These are phyloP conservation scores for Penicillium dipodomyicola DNA, from an alignment of 495 filamentous ascomycete species.

Conservation along the genomic window DNA sequence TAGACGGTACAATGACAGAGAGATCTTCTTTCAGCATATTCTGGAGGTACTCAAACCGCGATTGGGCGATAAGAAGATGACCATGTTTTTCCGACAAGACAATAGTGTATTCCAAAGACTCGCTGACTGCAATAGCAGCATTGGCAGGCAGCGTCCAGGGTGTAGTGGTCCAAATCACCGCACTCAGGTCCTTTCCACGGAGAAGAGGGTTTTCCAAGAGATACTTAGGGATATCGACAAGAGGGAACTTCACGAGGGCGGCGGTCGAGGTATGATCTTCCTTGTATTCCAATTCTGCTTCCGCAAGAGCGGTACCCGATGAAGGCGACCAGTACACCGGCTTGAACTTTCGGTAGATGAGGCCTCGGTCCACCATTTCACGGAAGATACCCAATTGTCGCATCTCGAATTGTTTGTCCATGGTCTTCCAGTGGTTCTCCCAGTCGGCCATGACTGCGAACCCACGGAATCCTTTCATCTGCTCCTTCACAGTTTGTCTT, in stretches of 20 bases:
- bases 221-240: constrained; percentile 51
- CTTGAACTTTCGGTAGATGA: constrained; percentile 86
- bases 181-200: constrained; percentile 51
- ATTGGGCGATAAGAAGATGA: constrained; percentile 63
- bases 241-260: constrained; percentile 77
- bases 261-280: constrained; percentile 77
- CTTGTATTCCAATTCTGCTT: constrained; percentile 94
- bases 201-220: constrained; percentile 41
- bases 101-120: constrained; percentile 70
- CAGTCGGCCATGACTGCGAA: constrained; percentile 95
- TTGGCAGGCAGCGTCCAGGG: constrained; percentile 98
- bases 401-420: constrained; percentile 85
- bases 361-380: constrained; percentile 75
- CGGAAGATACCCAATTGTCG: constrained; percentile 81
- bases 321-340: constrained; percentile 97
- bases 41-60: constrained; percentile 56
- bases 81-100: constrained; percentile 55
- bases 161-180: constrained; percentile 94
- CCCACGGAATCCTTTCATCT: constrained; percentile 76
- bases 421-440: constrained; percentile 87
- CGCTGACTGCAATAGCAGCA: constrained; percentile 75
- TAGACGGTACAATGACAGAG: constrained; percentile 51
- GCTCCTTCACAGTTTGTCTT: constrained; percentile 65
- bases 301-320: constrained; percentile 84
- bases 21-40: constrained; percentile 43